Percentiles rank a stretch among this genome's conserved stretches.
Conservation (phyloP, 306 rosid genomes). For the Psophocarpus tetragonolobus region DNA sequence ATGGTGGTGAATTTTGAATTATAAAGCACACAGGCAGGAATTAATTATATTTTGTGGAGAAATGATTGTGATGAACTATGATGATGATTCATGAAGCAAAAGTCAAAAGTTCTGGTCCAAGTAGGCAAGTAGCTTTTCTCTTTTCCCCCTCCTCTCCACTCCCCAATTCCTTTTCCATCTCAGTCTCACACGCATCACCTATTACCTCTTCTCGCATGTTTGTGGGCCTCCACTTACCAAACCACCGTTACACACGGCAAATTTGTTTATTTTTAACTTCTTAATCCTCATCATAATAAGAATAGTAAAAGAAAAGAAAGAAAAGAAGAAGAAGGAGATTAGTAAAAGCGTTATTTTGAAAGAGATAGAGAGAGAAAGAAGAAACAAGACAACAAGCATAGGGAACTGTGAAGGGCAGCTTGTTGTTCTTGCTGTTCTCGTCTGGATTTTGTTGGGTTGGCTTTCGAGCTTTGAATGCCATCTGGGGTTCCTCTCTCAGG, state of each 20-base stretch:
- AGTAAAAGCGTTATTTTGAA: neutral
- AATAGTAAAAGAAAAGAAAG: neutral
- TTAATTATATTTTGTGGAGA: neutral
- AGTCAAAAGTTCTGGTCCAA: slow-evolving; percentile 25
- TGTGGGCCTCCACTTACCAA: slow-evolving; percentile 32
- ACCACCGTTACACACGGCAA: slow-evolving; percentile 7
- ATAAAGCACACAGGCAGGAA: too few species aligned
- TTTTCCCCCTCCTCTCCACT: neutral
- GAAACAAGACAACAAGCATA: neutral
- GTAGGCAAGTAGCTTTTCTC: neutral
- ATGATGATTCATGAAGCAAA: slow-evolving; percentile 23
- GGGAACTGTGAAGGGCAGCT: slow-evolving; percentile 4
- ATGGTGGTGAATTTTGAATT: too few species aligned
- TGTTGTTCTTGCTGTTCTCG: slow-evolving; percentile 10
- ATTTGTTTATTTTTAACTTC: neutral
- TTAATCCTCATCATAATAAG: neutral
- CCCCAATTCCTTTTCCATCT: too few species aligned
- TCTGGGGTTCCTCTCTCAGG: slow-evolving; percentile 24
- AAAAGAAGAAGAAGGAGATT: neutral
- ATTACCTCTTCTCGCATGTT: neutral
- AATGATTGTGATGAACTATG: too few species aligned
- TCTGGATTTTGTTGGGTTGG: slow-evolving; percentile 2
- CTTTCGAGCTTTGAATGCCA: slow-evolving; percentile 27
- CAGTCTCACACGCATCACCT: slow-evolving; percentile 16
- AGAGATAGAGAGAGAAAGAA: slow-evolving; percentile 5